Base-by-base conservation (phyloP, 129 eudicot genomes). In the Ambrosia trifida region DNA sequence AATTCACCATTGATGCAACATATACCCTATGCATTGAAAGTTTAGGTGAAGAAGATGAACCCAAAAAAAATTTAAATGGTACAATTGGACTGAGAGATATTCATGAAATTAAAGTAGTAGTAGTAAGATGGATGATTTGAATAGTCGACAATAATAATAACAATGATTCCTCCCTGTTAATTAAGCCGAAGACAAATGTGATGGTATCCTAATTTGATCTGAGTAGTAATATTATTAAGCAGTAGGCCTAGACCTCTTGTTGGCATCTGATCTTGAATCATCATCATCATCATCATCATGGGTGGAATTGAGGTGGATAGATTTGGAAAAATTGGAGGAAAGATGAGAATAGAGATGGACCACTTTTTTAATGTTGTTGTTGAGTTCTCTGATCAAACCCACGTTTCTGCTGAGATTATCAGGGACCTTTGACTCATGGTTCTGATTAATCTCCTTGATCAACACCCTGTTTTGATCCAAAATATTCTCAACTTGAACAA, bases 401-500 rank as follows among this genome's bases (percentile, higher is more conserved):
- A 92, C 96, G 85, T 92, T 92, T 57, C 88, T 80, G 73, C 79
- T 83, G 69, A 92, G 70, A 51, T 92, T 89, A 72, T 92, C 91
- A 3, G 98, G 96, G 36, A 89, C 79, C 68, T 87, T 86, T 4
- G 98, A 92, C 74, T 89, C 96, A 32, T 92, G 98, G 4, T 92
- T 92, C 77, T 92, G 95, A 24, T 92, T 92, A 36, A 92, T 92
- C 91, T 92, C 88, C 60, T 75, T 88, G 74, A 92, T 92, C 10
- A 92, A 68, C 81, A 86, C 11, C 85, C 96, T 78, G 71, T 92
- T 92, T 63, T 87, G 91, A 78, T 92, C 98, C 82, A 92, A 64
- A 40, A 92, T 86, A 66, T 76, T 81, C 60, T 92, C 95, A 12
- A 92, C 98, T 78, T 92, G 96, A 68, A 83, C 96, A 78, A 92